A percentile compares a stretch with the other conserved stretches of the same genome.
These are phyloP conservation scores for Simplicillium aogashimaense DNA, from an alignment of 2,329 filamentous ascomycete species.

Conservation along the genomic window DNA sequence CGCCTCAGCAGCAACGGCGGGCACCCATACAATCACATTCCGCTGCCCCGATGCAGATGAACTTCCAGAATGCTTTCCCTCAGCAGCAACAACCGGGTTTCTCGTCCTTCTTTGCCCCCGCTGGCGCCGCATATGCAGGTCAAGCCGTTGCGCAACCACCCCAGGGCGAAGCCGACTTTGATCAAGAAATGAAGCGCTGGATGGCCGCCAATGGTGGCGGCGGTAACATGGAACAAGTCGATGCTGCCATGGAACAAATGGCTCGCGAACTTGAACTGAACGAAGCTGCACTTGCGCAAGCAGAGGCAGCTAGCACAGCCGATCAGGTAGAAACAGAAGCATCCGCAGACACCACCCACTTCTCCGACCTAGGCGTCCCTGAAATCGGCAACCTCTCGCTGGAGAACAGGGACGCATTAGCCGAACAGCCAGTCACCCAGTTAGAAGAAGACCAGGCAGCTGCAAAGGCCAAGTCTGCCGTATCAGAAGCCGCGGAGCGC, in stretches of 20 bases:
- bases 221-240: constrained; percentile 25
- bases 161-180: constrained; percentile 22
- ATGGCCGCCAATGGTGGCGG: constrained; percentile 23
- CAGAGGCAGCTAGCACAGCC: constrained; percentile 6
- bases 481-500: constrained; percentile 30
- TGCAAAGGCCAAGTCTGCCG: constrained; percentile 21
- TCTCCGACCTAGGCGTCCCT: constrained; percentile 19
- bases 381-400: constrained; percentile 23
- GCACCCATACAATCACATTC: constrained; percentile 13
- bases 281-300: constrained; percentile 17
- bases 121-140: constrained; percentile 14
- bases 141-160: constrained; percentile 10
- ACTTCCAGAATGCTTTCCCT: constrained; percentile 20
- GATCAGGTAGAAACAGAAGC: constrained; percentile 3
- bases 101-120: constrained; percentile 17
- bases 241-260: constrained; percentile 32
- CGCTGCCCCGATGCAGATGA: constrained; percentile 14
- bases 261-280: constrained; percentile 28
- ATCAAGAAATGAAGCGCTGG: constrained; percentile 30
- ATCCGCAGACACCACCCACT: constrained; percentile 4
- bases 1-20: constrained; percentile 5
- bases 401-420: constrained; percentile 2
- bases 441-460: constrained; percentile 8
- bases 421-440: constrained; percentile 8
- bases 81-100: constrained; percentile 15